Base-by-base conservation (phyloP, 2,329 filamentous ascomycete species). In the Cylindrodendrum hubeiense region DNA sequence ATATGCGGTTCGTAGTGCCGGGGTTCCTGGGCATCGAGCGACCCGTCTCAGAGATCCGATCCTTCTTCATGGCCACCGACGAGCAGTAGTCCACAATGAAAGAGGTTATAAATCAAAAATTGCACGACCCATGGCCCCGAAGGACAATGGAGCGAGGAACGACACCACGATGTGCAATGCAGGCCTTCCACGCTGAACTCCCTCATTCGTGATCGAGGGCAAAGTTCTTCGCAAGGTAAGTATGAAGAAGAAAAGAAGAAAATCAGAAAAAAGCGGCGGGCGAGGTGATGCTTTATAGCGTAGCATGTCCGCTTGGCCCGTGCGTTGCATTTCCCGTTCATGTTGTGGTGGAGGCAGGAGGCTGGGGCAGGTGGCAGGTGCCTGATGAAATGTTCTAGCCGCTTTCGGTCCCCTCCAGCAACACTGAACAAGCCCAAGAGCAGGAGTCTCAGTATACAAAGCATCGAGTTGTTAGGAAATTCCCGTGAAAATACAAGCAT, bases 121-220 rank as follows among this genome's bases (percentile, higher is more conserved):
- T 85, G 47, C 80, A 76, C 80, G 79, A 78, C 79, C 82, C 79
- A 85, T 82, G 83, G 83, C 80, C 81, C 81, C 79, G 79, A 84
- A 85, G 82, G 82, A 81, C 82, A 85, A 83, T 84, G 79, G 80
- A 84, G 79, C 69, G 72, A 75, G 76, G 79, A 78, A 79, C 74
- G 78, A 82, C 82, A 79, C 83, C 83, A 80, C 83, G 82, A 75
- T 83, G 83, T 86, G 83, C 83, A 83, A 85, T 86, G 83, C 83
- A 85, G 83, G 82, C 79, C 78, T 79, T 76, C 80, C 79, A 72
- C 72, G 75, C 80, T 84, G 79, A 76, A 71, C 70, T 62, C 72
- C 72, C 75, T 77, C 69, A 74, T 80, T 82, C 80, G 68, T 85
- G 83, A 86, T 76, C 83, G 74, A 75, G 76, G 74, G 68, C 47